A percentile compares a stretch with the other conserved stretches of the same genome.
Evolutionary conservation across 164 flowering plant genomes (phyloP).

Genomic region (Euptelea pleiosperma): DNA sequence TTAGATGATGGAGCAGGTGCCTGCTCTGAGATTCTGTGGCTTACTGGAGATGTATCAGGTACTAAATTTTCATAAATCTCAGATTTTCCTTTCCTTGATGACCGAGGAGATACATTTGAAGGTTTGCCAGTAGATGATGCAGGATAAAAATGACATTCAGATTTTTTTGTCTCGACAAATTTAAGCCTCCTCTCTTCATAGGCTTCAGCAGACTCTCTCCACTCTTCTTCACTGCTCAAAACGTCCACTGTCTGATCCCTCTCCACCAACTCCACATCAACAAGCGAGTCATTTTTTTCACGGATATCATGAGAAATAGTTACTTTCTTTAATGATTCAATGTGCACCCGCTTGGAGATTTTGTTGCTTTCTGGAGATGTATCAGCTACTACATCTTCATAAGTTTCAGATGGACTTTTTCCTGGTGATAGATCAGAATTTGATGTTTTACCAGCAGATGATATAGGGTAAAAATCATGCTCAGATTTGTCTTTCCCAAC

Average conservation of each 20-base stretch:
- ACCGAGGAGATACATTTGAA: constrained; percentile 9
- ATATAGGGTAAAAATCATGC: background rate
- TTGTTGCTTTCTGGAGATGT: constrained; percentile 4
- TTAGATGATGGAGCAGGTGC: background rate
- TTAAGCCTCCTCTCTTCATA: constrained; percentile 8
- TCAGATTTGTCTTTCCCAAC: constrained; percentile 4
- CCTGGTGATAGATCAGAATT: constrained; percentile 9
- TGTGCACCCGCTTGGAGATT: background rate
- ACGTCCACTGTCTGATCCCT: constrained; percentile 7
- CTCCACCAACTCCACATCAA: background rate
- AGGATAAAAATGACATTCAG: background rate
- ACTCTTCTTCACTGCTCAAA: constrained; percentile 14
- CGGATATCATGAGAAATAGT: background rate
- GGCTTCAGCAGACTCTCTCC: constrained; percentile 9
- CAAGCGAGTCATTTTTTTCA: background rate
- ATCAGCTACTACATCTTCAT: constrained; percentile 4
- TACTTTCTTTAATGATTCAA: background rate
- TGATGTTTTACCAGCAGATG: constrained; percentile 10
- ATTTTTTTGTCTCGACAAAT: constrained; percentile 2
- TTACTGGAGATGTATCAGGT: constrained; percentile 10
- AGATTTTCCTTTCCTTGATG: constrained; percentile 10
- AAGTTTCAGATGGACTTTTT: constrained; percentile 5
- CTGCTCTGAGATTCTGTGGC: background rate
- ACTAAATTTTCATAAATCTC: background rate
- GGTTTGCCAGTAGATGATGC: constrained; percentile 7